These are phyloP conservation scores for Apiotrichum veenhuisii DNA, from an alignment of 1,284 basidiomycete species.

Conservation along the genomic window DNA sequence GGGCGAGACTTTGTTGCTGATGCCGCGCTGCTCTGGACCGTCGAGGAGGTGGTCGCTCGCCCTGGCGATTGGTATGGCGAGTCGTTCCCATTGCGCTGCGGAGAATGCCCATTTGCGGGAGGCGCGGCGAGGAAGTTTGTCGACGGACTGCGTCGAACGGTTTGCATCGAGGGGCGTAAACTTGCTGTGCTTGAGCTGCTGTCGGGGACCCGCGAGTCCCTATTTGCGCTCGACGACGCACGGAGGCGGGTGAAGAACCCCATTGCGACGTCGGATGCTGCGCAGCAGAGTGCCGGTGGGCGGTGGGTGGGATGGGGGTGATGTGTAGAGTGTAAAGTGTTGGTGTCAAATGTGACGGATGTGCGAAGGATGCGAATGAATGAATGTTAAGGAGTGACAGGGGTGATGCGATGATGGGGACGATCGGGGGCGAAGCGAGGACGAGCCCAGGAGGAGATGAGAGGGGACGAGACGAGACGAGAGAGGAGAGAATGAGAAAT, in stretches of 20 bases:
- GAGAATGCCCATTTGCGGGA: neutral
- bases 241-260: conserved; percentile 19
- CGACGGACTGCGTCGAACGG: neutral
- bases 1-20: neutral
- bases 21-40: neutral
- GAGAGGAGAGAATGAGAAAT: no score
- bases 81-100: neutral
- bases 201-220: neutral
- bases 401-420: no score
- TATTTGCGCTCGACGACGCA: conserved; percentile 10
- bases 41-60: neutral
- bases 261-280: conserved; percentile 7
- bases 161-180: neutral
- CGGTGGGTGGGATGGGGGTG: neutral
- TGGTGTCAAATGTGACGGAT: no score
- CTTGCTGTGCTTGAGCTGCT: neutral
- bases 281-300: neutral
- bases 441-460: no score
- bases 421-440: no score
- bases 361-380: neutral
- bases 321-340: no score
- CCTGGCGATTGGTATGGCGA: neutral
- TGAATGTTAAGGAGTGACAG: neutral
- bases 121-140: neutral
- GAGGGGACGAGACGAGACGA: no score